Percentiles rank a stretch among this genome's conserved stretches.
Evolutionary conservation across 345 rosid species (phyloP).

Genomic region (Salix caprea): DNA sequence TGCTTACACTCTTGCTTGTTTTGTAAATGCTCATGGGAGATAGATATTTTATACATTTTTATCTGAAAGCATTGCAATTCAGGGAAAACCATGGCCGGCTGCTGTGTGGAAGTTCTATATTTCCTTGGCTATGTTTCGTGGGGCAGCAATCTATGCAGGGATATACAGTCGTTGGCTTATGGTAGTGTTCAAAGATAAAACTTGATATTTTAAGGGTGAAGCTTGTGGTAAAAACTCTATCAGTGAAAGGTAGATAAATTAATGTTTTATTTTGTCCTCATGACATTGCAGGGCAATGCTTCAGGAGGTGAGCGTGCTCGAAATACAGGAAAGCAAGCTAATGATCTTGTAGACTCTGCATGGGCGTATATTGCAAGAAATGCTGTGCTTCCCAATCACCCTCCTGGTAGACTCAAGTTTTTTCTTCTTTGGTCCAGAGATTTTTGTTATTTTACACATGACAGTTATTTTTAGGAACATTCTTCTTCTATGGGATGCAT

Average conservation of each 20-base stretch:
- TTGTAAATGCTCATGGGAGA: background rate
- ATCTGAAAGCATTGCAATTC: conserved; percentile 24
- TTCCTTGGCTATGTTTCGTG: conserved; percentile 88
- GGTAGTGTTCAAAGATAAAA: conserved; percentile 41
- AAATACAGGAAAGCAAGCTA: conserved; percentile 52
- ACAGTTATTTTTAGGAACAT: background rate
- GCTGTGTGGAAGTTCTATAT: conserved; percentile 85
- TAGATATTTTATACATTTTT: background rate
- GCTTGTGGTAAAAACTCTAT: background rate
- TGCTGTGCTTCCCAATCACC: conserved; percentile 61
- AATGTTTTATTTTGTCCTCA: background rate
- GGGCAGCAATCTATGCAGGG: conserved; percentile 73
- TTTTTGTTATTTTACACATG: background rate
- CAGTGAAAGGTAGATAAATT: background rate
- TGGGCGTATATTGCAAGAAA: conserved; percentile 48
- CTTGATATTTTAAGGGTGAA: background rate
- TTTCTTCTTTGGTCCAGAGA: background rate
- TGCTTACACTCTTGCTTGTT: background rate
- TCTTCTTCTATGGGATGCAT: background rate
- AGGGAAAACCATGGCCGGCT: conserved; percentile 92
- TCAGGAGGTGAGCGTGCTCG: conserved; percentile 88
- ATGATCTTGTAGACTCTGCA: conserved; percentile 58
- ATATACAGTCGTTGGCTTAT: conserved; percentile 77
- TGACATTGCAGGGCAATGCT: conserved; percentile 76
- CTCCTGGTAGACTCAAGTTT: conserved; percentile 52